A percentile compares a stretch with the other conserved stretches of the same genome.
Evolutionary conservation across 169 alveolate species (phyloP).

Genomic region (Perkinsus marinus): DNA sequence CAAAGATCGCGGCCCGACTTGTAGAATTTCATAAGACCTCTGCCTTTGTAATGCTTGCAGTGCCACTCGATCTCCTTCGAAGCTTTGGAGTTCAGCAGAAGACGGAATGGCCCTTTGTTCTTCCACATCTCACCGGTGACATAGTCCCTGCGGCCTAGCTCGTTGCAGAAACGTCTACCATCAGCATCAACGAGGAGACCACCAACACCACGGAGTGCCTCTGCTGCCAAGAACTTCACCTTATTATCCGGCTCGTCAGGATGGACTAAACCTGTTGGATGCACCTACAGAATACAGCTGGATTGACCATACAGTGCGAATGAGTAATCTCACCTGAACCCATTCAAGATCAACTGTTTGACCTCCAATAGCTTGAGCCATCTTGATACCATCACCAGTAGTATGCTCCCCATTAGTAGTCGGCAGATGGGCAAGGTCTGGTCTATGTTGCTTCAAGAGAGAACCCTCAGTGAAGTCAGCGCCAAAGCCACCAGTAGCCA

Average conservation of each 20-base stretch:
- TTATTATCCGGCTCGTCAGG: conserved; percentile 21
- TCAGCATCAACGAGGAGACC: conserved; percentile 38
- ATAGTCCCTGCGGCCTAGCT: conserved; percentile 39
- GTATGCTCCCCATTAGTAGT: conserved; percentile 20
- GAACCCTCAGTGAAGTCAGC: conserved; percentile 27
- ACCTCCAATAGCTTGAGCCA: conserved; percentile 33
- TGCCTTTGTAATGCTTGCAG: conserved; percentile 14
- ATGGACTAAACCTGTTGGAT: conserved; percentile 39
- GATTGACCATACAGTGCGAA: neutral
- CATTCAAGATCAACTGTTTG: conserved; percentile 28
- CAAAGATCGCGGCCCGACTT: conserved; percentile 1
- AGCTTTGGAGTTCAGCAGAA: conserved; percentile 14
- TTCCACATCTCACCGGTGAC: conserved; percentile 33
- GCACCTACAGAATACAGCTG: conserved; percentile 14
- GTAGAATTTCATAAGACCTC: conserved; percentile 9
- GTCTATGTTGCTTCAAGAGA: conserved; percentile 22
- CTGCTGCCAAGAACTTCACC: conserved; percentile 34
- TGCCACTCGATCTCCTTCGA: conserved; percentile 12
- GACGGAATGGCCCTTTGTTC: conserved; percentile 31
- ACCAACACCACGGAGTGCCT: conserved; percentile 47
- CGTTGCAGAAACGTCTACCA: conserved; percentile 50
- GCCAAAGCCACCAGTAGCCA: conserved; percentile 39
- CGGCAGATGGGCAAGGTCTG: conserved; percentile 17
- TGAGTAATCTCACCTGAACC: neutral
- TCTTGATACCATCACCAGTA: conserved; percentile 33